Percentiles rank a stretch among this genome's conserved stretches.
These are phyloP conservation scores for Capsicum pubescens DNA, from an alignment of 257 asterid species.

Conservation along the genomic window DNA sequence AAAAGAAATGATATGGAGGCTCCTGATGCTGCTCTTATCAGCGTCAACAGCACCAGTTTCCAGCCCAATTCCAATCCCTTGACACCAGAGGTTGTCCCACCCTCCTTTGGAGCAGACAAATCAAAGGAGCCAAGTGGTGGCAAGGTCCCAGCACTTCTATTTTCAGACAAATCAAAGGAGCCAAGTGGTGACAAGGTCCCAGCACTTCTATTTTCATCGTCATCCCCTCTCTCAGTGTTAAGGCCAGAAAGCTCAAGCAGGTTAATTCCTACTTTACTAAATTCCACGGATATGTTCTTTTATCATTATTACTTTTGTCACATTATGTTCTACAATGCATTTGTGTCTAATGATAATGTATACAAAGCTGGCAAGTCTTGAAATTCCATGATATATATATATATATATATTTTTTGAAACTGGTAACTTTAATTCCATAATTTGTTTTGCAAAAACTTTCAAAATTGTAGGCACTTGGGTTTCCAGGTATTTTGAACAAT, in stretches of 20 bases:
- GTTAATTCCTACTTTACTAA: slow-evolving; percentile 20
- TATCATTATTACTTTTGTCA: not conserved
- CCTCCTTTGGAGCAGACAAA: slow-evolving; percentile 34
- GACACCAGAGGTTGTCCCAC: not conserved
- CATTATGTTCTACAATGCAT: not conserved
- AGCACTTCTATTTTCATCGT: slow-evolving; percentile 37
- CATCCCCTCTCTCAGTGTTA: slow-evolving; percentile 19
- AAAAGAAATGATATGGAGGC: no score
- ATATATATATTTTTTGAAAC: no score
- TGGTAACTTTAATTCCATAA: not conserved
- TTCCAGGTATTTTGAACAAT: slow-evolving; percentile 13
- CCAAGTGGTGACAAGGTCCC: slow-evolving; percentile 33
- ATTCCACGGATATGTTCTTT: not conserved
- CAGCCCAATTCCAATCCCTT: slow-evolving; percentile 33
- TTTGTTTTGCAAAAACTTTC: not conserved
- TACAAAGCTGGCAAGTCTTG: slow-evolving; percentile 1
- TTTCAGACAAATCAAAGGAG: slow-evolving; percentile 47
- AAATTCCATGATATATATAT: no score
- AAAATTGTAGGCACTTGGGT: slow-evolving; percentile 6
- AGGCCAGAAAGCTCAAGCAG: slow-evolving; percentile 36
- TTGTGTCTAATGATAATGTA: slow-evolving; percentile 10
- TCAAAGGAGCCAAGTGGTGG: slow-evolving; percentile 45
- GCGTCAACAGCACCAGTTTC: no score
- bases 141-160: slow-evolving; percentile 32
- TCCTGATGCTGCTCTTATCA: no score